A percentile compares a stretch with the other conserved stretches of the same genome.
phyloP scores from a whole-genome alignment of 108 stramenopile species.

The Stephanodiscus minutulus region DNA sequence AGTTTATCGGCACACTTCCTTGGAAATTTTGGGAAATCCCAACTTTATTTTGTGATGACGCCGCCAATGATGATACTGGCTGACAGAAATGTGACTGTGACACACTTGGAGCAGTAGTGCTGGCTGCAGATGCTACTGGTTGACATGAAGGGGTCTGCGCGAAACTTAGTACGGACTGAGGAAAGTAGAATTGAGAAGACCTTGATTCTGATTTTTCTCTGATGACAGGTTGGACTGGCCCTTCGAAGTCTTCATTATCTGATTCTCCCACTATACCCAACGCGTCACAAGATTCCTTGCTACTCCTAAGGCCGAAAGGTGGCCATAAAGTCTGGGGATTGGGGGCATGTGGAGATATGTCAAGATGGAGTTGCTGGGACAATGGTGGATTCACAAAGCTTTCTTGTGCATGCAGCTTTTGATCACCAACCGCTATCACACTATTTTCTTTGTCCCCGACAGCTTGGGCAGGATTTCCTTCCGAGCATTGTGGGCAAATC shows the following conservation, averaged over 20 bases:
- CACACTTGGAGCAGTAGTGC: background rate
- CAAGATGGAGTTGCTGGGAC: constrained; percentile 7
- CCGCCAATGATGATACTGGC: constrained; percentile 4
- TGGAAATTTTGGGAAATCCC: background rate
- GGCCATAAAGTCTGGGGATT: constrained; percentile 65
- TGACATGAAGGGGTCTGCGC: constrained; percentile 8
- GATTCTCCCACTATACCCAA: constrained; percentile 51
- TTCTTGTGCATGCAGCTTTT: constrained; percentile 3
- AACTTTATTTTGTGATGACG: background rate
- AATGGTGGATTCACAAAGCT: constrained; percentile 8
- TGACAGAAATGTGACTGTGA: background rate
- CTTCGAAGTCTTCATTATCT: constrained; percentile 44
- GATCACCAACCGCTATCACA: constrained; percentile 15
- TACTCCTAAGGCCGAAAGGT: constrained; percentile 67
- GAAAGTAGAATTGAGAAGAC: background rate
- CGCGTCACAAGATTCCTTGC: constrained; percentile 48
- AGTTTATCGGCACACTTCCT: background rate
- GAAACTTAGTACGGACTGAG: background rate
- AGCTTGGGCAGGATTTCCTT: constrained; percentile 8
- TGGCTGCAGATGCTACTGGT: constrained; percentile 12
- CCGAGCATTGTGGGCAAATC: constrained; percentile 63
- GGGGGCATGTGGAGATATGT: constrained; percentile 67
- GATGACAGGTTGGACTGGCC: background rate
- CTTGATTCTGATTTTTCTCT: background rate
- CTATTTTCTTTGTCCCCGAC: constrained; percentile 1